Conservation (phyloP, 228 moss, liverwort and hornwort genomes). For the Sphagnum magellanicum region DNA sequence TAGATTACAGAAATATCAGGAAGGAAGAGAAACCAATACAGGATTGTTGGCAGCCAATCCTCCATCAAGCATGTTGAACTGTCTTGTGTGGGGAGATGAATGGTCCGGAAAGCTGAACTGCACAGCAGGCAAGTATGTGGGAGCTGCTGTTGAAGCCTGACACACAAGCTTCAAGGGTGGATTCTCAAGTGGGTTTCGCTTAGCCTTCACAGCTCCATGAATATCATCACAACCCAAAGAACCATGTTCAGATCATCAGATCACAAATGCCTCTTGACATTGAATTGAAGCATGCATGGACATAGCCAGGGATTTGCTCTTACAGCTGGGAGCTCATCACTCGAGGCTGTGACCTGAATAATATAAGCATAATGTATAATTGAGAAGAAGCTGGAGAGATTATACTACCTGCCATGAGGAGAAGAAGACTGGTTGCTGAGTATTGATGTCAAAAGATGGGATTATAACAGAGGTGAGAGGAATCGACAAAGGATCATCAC, state of each 20-base stretch:
- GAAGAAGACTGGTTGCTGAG: conserved; percentile 11
- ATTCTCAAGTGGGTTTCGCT: not conserved
- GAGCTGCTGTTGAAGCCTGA: conserved; percentile 1
- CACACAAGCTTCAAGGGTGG: conserved; percentile 1
- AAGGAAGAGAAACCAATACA: not conserved
- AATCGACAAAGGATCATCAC: conserved; percentile 16
- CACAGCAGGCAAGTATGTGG: conserved; percentile 2
- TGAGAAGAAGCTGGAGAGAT: too few relatives aligned
- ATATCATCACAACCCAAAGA: too few relatives aligned
- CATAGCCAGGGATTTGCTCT: too few relatives aligned
- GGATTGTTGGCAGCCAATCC: conserved; percentile 7
- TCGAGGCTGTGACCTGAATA: too few relatives aligned
- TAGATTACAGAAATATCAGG: too few relatives aligned
- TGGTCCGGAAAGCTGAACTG: not conserved
- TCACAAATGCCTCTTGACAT: too few relatives aligned
- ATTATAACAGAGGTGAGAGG: conserved; percentile 21
- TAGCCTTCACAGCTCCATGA: not conserved
- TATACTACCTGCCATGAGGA: not conserved
- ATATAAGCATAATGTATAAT: too few relatives aligned
- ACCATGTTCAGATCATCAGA: too few relatives aligned
- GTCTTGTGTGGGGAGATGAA: not conserved
- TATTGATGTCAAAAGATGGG: conserved; percentile 24
- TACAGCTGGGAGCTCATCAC: too few relatives aligned
- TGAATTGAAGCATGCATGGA: too few relatives aligned
- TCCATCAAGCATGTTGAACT: conserved; percentile 7